phyloP scores from a whole-genome alignment of 2,329 filamentous ascomycete genomes.

The Exophiala spinifera region DNA sequence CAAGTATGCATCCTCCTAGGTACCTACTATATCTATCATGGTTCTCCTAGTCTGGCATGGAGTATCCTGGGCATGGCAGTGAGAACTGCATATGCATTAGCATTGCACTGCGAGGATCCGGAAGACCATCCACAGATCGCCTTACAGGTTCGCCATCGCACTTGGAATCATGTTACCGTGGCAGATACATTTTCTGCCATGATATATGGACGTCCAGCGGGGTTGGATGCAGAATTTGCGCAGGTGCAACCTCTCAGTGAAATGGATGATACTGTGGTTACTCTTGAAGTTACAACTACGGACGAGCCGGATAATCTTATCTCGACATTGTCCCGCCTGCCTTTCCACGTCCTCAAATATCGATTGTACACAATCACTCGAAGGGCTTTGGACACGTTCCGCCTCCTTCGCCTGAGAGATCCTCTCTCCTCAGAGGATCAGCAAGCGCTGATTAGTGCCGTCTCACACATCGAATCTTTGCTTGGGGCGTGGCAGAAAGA shows the following conservation, averaged over 20 bases:
- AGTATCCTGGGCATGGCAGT: slow-evolving; percentile 26
- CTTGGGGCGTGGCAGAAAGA: slow-evolving; percentile 8
- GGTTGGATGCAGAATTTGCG: slow-evolving; percentile 31
- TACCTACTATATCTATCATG: slow-evolving; percentile 26
- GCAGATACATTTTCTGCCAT: slow-evolving; percentile 33
- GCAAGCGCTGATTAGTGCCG: slow-evolving; percentile 2
- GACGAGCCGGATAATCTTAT: neutral
- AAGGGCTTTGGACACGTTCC: slow-evolving; percentile 29
- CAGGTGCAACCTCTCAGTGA: slow-evolving; percentile 28
- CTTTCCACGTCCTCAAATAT: slow-evolving; percentile 32
- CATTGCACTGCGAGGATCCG: slow-evolving; percentile 18
- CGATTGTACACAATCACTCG: slow-evolving; percentile 32
- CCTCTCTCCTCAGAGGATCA: slow-evolving; percentile 7
- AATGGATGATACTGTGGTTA: slow-evolving; percentile 28
- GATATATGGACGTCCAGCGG: slow-evolving; percentile 33
- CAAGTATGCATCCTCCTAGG: slow-evolving; percentile 33
- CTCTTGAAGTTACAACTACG: neutral
- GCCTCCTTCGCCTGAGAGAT: slow-evolving; percentile 25
- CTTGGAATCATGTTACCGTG: slow-evolving; percentile 33
- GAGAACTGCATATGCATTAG: slow-evolving; percentile 25
- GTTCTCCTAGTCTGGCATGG: slow-evolving; percentile 27
- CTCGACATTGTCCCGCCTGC: slow-evolving; percentile 14
- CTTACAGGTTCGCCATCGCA: slow-evolving; percentile 31
- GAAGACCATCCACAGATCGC: slow-evolving; percentile 6
- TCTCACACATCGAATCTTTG: slow-evolving; percentile 7